A percentile compares a stretch with the other conserved stretches of the same genome.
Evolutionary conservation across 164 flowering plant genomes (phyloP).

Genomic region (Liquidambar formosana): DNA sequence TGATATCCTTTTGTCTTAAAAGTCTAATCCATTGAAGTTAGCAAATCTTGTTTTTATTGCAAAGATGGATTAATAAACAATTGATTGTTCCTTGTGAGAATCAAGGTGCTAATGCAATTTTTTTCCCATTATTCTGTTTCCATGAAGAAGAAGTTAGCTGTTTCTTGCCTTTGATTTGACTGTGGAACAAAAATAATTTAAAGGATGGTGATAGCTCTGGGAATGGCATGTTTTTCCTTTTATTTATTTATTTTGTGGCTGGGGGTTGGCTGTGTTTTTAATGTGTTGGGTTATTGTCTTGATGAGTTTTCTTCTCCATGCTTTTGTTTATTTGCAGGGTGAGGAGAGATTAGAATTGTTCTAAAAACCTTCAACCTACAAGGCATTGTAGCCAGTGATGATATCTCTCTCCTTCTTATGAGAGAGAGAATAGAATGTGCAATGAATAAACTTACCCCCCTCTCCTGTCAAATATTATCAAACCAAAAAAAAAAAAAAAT

Average conservation of each 20-base stretch:
- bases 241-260: neutral
- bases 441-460: too few species aligned
- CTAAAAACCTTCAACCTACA: too few species aligned
- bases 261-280: neutral
- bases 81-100: neutral
- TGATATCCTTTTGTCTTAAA: slow-evolving; percentile 4
- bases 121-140: slow-evolving; percentile 10
- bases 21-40: slow-evolving; percentile 10
- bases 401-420: too few species aligned
- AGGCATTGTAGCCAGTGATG: too few species aligned
- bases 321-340: too few species aligned
- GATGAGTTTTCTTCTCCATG: too few species aligned
- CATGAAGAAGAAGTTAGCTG: slow-evolving; percentile 13
- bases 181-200: neutral
- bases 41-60: slow-evolving; percentile 8
- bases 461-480: too few species aligned
- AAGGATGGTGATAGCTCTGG: too few species aligned
- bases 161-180: neutral
- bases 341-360: too few species aligned
- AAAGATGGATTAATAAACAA: neutral
- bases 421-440: too few species aligned
- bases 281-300: too few species aligned
- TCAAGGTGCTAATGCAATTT: neutral
- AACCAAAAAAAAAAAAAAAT: too few species aligned
- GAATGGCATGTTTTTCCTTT: neutral